Base-by-base conservation (phyloP, 164 flowering plant species). In the Sedum album region DNA sequence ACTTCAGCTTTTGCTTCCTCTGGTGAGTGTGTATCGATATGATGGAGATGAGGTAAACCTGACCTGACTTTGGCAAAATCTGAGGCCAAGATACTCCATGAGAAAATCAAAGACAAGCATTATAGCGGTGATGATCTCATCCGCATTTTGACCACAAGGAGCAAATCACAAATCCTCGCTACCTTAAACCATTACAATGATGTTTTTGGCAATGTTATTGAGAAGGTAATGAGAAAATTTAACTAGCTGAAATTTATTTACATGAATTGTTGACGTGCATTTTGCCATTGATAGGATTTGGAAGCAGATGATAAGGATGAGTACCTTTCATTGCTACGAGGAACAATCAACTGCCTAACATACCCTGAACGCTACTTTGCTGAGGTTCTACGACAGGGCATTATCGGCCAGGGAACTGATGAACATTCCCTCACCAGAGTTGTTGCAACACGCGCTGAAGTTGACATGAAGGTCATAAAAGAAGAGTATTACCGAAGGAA, bases 161-260 rank as follows among this genome's bases (percentile, higher is more conserved):
- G 95, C 88, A 91, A 86, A 72, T 81, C 85, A 25, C 97, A 91
- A 67, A 73, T 91, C 67, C 80, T 77, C n/a, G n/a, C n/a, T n/a
- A n/a, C n/a, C n/a, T n/a, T n/a, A n/a, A n/a, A n/a, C n/a, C n/a
- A n/a, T n/a, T 89, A 87, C 83, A 85, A 85, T 21, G 73, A 86
- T 63, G 72, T 65, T 26, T 83, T 76, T 73, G 89, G 86, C 1
- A 80, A 78, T 69, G 77, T 79, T 13, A 77, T 91, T 69, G 74
- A 73, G 76, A 81, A 83, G 88, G 97, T 87, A 80, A 38, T 9
- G n/a, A n/a, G n/a, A n/a, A n/a, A n/a, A 26, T 38, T 38, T 6
- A 38, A 38, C 39, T 38, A 38, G 8, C 41, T 38, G 10, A 38
- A 10, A 38, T 38, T 38, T 6, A 6, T 6, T 38, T 6, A 38